Conservation (phyloP, 192 early-diverging fungal genomes). For the Coemansia sp. region DNA sequence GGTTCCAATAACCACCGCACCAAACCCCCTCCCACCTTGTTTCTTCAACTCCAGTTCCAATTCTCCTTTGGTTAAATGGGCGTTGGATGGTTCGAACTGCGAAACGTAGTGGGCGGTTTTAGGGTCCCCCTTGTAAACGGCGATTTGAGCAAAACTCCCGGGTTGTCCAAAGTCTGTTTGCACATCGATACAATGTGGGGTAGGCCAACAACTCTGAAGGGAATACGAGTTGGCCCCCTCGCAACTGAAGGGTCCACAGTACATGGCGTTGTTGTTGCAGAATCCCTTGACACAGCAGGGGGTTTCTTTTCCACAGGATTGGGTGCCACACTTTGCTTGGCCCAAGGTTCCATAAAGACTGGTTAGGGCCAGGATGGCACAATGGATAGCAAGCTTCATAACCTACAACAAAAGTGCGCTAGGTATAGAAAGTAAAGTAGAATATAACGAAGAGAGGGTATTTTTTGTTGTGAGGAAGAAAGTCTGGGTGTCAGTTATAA, state of each 20-base stretch:
- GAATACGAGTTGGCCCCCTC: slow-evolving; percentile 34
- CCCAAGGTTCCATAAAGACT: no score
- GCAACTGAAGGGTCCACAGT: slow-evolving; percentile 44
- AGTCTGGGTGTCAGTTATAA: no score
- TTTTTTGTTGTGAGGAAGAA: no score
- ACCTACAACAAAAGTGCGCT: no score
- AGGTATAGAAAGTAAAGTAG: no score
- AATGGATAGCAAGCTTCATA: no score
- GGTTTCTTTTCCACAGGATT: slow-evolving; percentile 28
- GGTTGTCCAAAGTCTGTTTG: slow-evolving; percentile 19
- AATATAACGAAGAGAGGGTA: no score
- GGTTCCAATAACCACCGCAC: slow-evolving; percentile 52
- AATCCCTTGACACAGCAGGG: slow-evolving; percentile 50
- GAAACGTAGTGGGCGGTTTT: slow-evolving; percentile 41
- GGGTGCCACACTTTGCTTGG: slow-evolving; percentile 20
- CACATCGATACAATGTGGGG: slow-evolving; percentile 38
- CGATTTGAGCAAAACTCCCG: slow-evolving; percentile 19
- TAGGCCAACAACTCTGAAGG: slow-evolving; percentile 32
- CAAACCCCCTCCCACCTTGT: slow-evolving; percentile 47
- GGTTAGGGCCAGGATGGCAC: no score
- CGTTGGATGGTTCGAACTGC: slow-evolving; percentile 52
- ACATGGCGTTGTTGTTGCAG: slow-evolving; percentile 41
- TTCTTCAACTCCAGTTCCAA: slow-evolving; percentile 44
- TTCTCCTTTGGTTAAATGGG: slow-evolving; percentile 36
- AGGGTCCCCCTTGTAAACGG: slow-evolving; percentile 53